phyloP scores from a whole-genome alignment of 345 rosid genomes.

The Chamaenerion angustifolium region DNA sequence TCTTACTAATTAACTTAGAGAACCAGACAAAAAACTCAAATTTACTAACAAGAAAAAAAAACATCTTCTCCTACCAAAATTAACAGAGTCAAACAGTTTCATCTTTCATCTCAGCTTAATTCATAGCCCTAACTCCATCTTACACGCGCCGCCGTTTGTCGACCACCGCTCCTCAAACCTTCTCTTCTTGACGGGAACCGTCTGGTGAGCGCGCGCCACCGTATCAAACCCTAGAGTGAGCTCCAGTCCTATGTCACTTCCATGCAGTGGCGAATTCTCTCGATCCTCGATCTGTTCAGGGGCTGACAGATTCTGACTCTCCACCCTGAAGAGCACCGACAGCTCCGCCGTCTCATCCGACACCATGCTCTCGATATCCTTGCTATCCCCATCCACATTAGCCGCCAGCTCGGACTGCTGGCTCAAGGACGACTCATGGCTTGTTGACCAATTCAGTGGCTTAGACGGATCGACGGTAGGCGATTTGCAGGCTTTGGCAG shows the following conservation, averaged over 20 bases:
- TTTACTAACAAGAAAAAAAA: too few relatives aligned
- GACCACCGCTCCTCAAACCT: slow-evolving; percentile 20
- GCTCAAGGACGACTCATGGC: slow-evolving; percentile 86
- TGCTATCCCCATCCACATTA: slow-evolving; percentile 41
- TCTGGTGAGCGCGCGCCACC: slow-evolving; percentile 30
- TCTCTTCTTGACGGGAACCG: slow-evolving; percentile 68
- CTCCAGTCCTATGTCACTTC: slow-evolving; percentile 32
- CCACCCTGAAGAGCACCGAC: slow-evolving; percentile 17
- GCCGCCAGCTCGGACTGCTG: slow-evolving; percentile 71
- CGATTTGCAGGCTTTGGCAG: too few relatives aligned
- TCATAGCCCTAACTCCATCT: slow-evolving; percentile 44
- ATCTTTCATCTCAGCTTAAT: too few relatives aligned
- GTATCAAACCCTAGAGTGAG: slow-evolving; percentile 57
- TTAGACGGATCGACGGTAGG: neutral
- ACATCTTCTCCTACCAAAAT: slow-evolving; percentile 4
- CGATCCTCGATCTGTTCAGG: neutral
- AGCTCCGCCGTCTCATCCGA: slow-evolving; percentile 50
- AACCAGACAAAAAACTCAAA: too few relatives aligned
- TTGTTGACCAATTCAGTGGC: slow-evolving; percentile 39
- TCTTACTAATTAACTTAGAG: too few relatives aligned
- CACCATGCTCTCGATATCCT: slow-evolving; percentile 45
- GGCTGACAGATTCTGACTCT: neutral
- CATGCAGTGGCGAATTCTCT: neutral
- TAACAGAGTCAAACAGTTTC: neutral
- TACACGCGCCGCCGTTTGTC: slow-evolving; percentile 28